A percentile compares a stretch with the other conserved stretches of the same genome.
These are phyloP conservation scores for Penicillium sp. DNA, from an alignment of 2,329 filamentous ascomycete species.

Conservation along the genomic window DNA sequence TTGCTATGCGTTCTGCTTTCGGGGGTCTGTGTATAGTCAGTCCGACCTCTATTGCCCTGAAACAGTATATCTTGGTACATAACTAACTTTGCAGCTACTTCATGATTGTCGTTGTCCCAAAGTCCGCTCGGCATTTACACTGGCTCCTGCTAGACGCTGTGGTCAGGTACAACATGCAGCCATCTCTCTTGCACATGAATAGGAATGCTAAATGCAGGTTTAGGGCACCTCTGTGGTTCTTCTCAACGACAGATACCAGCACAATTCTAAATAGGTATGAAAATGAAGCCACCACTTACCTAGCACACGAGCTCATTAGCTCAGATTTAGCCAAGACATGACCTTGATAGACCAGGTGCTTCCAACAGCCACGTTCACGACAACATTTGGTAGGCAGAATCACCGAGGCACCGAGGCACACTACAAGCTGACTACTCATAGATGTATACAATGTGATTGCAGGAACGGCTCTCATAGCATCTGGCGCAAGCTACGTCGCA, in stretches of 20 bases:
- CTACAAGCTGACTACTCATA: too few relatives aligned
- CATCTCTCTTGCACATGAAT: too few relatives aligned
- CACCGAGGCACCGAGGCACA: not conserved
- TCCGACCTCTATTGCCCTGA: too few relatives aligned
- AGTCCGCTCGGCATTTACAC: slow-evolving; percentile 10
- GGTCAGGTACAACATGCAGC: not conserved
- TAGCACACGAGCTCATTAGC: too few relatives aligned
- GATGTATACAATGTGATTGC: not conserved
- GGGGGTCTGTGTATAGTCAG: too few relatives aligned
- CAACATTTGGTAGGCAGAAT: not conserved
- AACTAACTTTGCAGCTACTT: not conserved
- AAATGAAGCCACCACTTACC: too few relatives aligned
- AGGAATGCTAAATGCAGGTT: too few relatives aligned
- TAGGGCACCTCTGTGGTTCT: slow-evolving; percentile 17
- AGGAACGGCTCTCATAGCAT: not conserved
- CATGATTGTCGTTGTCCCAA: slow-evolving; percentile 9
- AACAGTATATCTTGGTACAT: not conserved
- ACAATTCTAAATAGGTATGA: slow-evolving; percentile 9
- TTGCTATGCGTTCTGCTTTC: too few relatives aligned
- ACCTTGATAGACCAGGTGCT: slow-evolving; percentile 21
- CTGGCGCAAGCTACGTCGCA: slow-evolving; percentile 34
- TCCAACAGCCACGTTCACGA: slow-evolving; percentile 13
- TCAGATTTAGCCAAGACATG: slow-evolving; percentile 29
- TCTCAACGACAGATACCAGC: slow-evolving; percentile 14
- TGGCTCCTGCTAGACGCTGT: slow-evolving; percentile 9